Percentiles rank a stretch among this genome's conserved stretches.
These are phyloP conservation scores for Lepidium sativum DNA, from an alignment of 345 rosid genomes.

Conservation along the genomic window DNA sequence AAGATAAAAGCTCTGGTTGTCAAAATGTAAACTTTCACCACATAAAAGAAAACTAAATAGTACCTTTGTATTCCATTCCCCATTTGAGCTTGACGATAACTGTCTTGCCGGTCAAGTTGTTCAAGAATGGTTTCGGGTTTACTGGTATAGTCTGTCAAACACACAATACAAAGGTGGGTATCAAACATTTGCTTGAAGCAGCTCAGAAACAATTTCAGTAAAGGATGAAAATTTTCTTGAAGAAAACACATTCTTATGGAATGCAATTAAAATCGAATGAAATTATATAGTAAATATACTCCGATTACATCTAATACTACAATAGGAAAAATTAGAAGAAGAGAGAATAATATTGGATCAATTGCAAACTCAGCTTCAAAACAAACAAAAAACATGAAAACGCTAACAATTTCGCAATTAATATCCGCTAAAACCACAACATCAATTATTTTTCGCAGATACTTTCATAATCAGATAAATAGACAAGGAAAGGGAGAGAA, in stretches of 20 bases:
- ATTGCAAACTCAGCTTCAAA: not conserved
- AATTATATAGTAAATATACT: not conserved
- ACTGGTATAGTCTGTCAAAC: slow-evolving; percentile 69
- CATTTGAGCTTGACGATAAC: slow-evolving; percentile 84
- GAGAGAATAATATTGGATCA: not conserved
- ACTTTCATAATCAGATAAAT: not conserved
- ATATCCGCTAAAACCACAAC: not conserved
- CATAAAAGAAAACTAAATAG: not conserved
- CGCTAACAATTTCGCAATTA: not conserved
- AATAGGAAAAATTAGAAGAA: not conserved
- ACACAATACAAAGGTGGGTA: not conserved
- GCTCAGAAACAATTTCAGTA: not conserved
- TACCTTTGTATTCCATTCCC: slow-evolving; percentile 96
- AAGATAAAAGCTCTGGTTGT: not conserved
- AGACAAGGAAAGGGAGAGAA: not conserved
- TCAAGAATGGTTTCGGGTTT: slow-evolving; percentile 84
- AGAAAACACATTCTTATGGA: not conserved
- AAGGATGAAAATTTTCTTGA: not conserved
- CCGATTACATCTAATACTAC: not conserved
- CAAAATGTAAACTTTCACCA: not conserved
- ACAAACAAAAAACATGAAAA: not conserved
- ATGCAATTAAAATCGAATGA: not conserved
- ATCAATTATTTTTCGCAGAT: not conserved
- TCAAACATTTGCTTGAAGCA: not conserved
- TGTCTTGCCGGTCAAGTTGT: slow-evolving; percentile 79